Evolutionary conservation across 1,284 basidiomycete genomes (phyloP).

Genomic region (Heimioporus punctisporus): DNA sequence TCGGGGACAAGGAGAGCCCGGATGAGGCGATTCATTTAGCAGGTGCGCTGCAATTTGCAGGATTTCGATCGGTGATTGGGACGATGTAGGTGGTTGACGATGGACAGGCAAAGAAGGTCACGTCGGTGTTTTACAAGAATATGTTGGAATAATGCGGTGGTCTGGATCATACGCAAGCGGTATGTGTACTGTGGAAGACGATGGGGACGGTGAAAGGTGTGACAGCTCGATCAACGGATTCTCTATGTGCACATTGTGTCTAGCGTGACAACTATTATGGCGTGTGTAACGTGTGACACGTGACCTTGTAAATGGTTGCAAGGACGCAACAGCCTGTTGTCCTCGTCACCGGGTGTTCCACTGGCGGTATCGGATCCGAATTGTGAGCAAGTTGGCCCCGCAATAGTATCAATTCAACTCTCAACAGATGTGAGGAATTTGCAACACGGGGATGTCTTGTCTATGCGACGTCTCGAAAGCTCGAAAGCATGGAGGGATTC

Average conservation of each 20-base stretch:
- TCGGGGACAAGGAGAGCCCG: background rate
- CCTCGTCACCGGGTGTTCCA: too few relatives aligned
- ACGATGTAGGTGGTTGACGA: background rate
- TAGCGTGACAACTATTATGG: too few relatives aligned
- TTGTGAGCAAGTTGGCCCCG: too few relatives aligned
- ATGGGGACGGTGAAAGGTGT: too few relatives aligned
- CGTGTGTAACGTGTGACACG: too few relatives aligned
- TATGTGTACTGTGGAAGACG: background rate
- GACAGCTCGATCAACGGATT: background rate
- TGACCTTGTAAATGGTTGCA: too few relatives aligned
- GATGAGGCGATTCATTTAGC: background rate
- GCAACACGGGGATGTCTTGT: slow-evolving; percentile 58
- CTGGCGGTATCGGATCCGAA: too few relatives aligned
- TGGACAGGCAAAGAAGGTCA: background rate
- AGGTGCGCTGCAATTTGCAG: background rate
- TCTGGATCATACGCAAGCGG: background rate
- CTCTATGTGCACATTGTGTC: background rate
- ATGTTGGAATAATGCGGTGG: background rate
- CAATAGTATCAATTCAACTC: too few relatives aligned
- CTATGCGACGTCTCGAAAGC: slow-evolving; percentile 63
- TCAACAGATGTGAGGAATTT: slow-evolving; percentile 57
- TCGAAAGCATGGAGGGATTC: slow-evolving; percentile 55
- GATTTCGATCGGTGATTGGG: background rate
- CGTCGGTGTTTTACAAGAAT: background rate
- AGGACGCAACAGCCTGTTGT: too few relatives aligned